Evolutionary conservation across 768 basidiomycete species (phyloP), one percentile per base, ranked within the genome.

Genomic region (Leccinum variicolor): DNA sequence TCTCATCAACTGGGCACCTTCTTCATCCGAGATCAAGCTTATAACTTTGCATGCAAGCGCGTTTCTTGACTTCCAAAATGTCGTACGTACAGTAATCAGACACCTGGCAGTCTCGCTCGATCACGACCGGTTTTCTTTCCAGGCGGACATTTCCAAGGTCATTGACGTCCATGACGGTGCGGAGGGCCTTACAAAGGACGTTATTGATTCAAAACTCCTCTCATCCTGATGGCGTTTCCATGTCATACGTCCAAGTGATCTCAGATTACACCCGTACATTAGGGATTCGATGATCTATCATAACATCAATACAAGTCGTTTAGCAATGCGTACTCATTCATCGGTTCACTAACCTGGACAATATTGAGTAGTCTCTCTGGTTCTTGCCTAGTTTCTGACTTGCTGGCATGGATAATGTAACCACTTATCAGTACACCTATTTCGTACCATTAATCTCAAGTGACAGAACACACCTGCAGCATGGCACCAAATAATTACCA

Each of bases 1-100:
- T 13, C 78, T 96, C 49, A 76, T 97, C 71, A 94, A 95, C 75
- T 97, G 94, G 94, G 82, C 84, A 25, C 94, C 93, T 17, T 79
- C 76, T 3, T 79, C 85, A 8, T 87, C 85, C 64, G 92, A 94
- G 69, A 92, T 82, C 29, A 81, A 84, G 26, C 76, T 92, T 63
- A 76, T 83, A 57, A 92, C 92, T 5, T 78, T 96, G 6, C 90
- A 97, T 64, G 93, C 93, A 3, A 92, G 90, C 61, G 88, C 87
- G 34, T 76, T 90, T 43, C 67, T 91, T 52, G 82, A 87, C 62
- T 95, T 97, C 74, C 90, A 94, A 70, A 79, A 75, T 45, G 84
- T 84, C 54, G 94, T 90, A 62, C 70, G 86, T 76, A 36, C 51
- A 50, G 28, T 29, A 39, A 55, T 28, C 17, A 19, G 14, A 31